Evolutionary conservation across 306 rosid species (phyloP).

Genomic region (Malus orientalis): DNA sequence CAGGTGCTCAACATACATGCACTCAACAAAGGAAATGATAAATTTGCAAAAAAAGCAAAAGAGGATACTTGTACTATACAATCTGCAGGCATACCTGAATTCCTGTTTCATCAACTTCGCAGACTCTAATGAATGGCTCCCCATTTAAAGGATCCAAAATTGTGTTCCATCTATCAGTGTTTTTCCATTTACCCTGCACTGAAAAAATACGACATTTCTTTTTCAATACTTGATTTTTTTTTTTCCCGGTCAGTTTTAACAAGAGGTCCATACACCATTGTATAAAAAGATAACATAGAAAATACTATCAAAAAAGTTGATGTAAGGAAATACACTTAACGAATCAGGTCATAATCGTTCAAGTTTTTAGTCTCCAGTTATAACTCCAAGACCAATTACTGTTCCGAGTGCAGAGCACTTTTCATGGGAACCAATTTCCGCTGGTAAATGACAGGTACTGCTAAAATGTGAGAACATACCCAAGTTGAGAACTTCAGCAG

Average conservation of each 20-base stretch:
- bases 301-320: neutral
- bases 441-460: neutral
- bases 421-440: neutral
- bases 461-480: conserved; percentile 36
- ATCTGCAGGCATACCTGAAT: conserved; percentile 49
- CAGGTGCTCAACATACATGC: no score
- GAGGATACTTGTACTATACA: neutral
- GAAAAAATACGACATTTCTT: conserved; percentile 21
- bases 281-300: neutral
- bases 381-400: neutral
- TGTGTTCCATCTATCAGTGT: conserved; percentile 55
- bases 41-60: neutral
- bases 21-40: neutral
- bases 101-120: conserved; percentile 76
- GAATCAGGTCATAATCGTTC: neutral
- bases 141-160: conserved; percentile 89
- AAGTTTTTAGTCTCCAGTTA: neutral
- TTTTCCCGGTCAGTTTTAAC: neutral
- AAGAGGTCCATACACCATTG: neutral
- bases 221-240: neutral
- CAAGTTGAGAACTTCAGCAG: conserved; percentile 83
- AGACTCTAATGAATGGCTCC: conserved; percentile 82
- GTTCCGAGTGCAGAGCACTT: neutral
- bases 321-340: neutral
- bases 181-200: conserved; percentile 94